These are phyloP conservation scores for Diaporthe helianthi DNA, from an alignment of 2,329 filamentous ascomycete species.

Conservation along the genomic window DNA sequence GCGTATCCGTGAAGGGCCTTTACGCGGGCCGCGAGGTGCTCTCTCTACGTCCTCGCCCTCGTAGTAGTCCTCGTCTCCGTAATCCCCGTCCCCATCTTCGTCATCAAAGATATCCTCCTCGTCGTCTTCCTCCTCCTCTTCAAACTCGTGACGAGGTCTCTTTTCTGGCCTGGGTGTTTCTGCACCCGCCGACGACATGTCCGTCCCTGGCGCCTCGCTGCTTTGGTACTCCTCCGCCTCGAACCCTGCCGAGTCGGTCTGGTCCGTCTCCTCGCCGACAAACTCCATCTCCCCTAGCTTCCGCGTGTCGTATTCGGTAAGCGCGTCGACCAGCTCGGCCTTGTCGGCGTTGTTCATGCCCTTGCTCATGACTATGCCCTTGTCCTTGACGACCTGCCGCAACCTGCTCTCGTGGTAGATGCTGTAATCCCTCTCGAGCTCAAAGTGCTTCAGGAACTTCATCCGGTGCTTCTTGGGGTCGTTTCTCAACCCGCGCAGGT, in stretches of 20 bases:
- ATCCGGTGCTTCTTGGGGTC: neutral
- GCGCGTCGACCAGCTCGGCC: neutral
- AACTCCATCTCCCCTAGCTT: neutral
- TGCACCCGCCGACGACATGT: neutral
- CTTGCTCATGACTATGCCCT: neutral
- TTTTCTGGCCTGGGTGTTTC: neutral
- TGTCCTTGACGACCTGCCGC: neutral
- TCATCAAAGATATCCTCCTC: neutral
- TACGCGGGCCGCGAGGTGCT: neutral
- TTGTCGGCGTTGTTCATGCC: neutral
- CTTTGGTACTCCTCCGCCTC: neutral
- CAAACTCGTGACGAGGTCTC: neutral
- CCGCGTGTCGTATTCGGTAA: neutral
- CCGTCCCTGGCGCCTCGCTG: neutral
- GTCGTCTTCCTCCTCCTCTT: neutral
- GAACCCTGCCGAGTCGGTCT: neutral
- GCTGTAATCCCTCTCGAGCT: constrained; percentile 2
- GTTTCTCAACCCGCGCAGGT: neutral
- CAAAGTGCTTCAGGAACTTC: constrained; percentile 12
- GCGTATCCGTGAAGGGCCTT: neutral
- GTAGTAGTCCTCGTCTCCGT: neutral
- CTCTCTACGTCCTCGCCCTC: neutral
- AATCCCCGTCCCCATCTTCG: neutral
- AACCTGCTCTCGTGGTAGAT: neutral
- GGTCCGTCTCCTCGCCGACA: neutral